Evolutionary conservation across 139 green algal species (phyloP).

Genomic region (Volvox africanus): DNA sequence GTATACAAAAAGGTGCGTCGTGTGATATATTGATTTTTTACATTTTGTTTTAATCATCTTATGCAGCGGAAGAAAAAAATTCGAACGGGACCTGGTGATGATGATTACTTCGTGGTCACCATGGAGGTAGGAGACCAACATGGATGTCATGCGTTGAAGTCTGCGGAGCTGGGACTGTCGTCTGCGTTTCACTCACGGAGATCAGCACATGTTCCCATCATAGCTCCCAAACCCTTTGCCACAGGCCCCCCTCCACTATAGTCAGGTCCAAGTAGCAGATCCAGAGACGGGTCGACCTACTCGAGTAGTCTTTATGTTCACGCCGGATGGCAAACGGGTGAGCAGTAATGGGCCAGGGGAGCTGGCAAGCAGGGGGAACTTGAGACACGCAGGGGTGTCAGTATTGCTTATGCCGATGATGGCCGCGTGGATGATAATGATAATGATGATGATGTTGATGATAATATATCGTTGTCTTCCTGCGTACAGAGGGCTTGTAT

Average conservation of each 20-base stretch:
- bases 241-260: constrained; percentile 65
- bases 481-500: too few species aligned
- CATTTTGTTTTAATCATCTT: not conserved
- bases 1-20: too few species aligned
- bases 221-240: not conserved
- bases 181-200: not conserved
- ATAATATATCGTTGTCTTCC: too few species aligned
- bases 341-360: not conserved
- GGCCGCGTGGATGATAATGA: too few species aligned
- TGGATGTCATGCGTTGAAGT: too few species aligned
- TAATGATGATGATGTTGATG: too few species aligned
- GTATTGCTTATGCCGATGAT: too few species aligned
- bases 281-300: constrained; percentile 5
- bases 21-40: too few species aligned
- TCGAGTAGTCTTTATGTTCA: constrained; percentile 32
- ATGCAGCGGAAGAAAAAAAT: constrained; percentile 62
- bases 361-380: too few species aligned
- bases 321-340: not conserved
- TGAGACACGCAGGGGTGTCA: too few species aligned
- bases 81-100: not conserved
- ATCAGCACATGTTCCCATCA: not conserved
- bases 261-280: constrained; percentile 50
- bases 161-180: not conserved
- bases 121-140: constrained; percentile 55
- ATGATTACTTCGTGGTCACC: constrained; percentile 61